Evolutionary conservation across 2,329 filamentous ascomycete species (phyloP), one percentile per base, ranked within the genome.

Genomic region (Chaetomium strumarium): DNA sequence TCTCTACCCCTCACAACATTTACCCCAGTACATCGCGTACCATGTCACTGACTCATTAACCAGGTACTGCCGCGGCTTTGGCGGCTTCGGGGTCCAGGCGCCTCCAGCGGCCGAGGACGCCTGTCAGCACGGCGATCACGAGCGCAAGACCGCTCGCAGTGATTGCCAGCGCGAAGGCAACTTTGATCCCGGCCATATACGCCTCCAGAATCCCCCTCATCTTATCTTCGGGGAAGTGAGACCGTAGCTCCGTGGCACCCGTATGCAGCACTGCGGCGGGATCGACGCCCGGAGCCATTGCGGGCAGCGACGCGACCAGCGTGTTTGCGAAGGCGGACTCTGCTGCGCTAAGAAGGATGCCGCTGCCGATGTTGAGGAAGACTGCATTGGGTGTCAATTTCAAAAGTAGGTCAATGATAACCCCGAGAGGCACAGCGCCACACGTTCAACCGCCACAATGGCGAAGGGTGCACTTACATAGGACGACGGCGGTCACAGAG

Each of bases 111-210:
- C 24, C 24, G 24, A 24, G 24, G 4, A 24, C 24, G 24, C 24
- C 24, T 7, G 7, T 24, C 24, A 24, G 24, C 24, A 24, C 7
- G 24, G 24, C 24, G 24, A 24, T 24, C 24, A 68, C 16, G 29
- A 68, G 60, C 0, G 66, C 59, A 7, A 68, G 31, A 0, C 69
- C 69, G 1, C 62, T 69, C 3, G 71, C 73, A 5, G 79, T 60
- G 8, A 72, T 68, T 1, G 74, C 71, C 56, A 82, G 69, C 0
- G 78, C 82, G 24, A 81, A 73, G 3, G 74, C 72, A 6, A 83
- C 78, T 60, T 81, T 81, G 60, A 84, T 80, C 0, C 78, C 78
- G 46, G 76, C 68, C 53, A 77, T 84, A 67, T 87, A 87, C 0
- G 78, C 79, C 0, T 62, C 47, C 14, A 84, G 67, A 38, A 87